These are phyloP conservation scores for Metschnikowia santaceciliae DNA, from an alignment of 805 yeast species.

Conservation along the genomic window DNA sequence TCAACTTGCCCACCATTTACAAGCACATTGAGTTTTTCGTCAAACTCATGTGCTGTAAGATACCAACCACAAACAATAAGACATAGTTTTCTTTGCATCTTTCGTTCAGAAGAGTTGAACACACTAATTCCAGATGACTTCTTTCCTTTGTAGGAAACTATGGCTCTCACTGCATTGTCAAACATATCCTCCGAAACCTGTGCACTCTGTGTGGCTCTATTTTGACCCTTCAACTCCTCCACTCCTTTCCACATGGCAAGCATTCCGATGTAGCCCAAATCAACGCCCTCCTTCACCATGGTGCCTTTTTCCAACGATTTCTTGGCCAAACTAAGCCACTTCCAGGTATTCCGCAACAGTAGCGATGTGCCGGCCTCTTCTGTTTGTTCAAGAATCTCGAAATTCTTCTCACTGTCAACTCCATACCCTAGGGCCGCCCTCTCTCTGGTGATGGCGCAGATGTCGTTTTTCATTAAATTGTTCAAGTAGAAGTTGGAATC, in stretches of 20 bases:
- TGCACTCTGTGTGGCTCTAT: slow-evolving; percentile 30
- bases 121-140: slow-evolving; percentile 45
- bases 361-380: slow-evolving; percentile 50
- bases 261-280: slow-evolving; percentile 85
- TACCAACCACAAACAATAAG: slow-evolving; percentile 90
- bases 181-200: slow-evolving; percentile 37
- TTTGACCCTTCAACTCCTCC: slow-evolving; percentile 44
- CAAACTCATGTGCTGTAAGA: slow-evolving; percentile 69
- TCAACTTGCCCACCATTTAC: slow-evolving; percentile 61
- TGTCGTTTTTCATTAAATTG: slow-evolving; percentile 62
- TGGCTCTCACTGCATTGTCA: slow-evolving; percentile 48
- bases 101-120: slow-evolving; percentile 44
- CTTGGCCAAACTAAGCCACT: slow-evolving; percentile 77
- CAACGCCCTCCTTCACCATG: slow-evolving; percentile 66
- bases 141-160: slow-evolving; percentile 46
- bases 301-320: slow-evolving; percentile 60
- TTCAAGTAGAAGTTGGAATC: slow-evolving; percentile 20
- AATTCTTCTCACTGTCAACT: slow-evolving; percentile 59
- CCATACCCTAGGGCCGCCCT: slow-evolving; percentile 76
- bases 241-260: slow-evolving; percentile 84
- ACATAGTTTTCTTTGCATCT: slow-evolving; percentile 71
- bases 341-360: slow-evolving; percentile 74
- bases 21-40: slow-evolving; percentile 57
- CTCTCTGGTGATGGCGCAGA: slow-evolving; percentile 64
- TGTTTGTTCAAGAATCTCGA: slow-evolving; percentile 52